These are phyloP conservation scores for Wickerhamomyces ciferrii DNA, from an alignment of 805 yeast species.

Conservation along the genomic window DNA sequence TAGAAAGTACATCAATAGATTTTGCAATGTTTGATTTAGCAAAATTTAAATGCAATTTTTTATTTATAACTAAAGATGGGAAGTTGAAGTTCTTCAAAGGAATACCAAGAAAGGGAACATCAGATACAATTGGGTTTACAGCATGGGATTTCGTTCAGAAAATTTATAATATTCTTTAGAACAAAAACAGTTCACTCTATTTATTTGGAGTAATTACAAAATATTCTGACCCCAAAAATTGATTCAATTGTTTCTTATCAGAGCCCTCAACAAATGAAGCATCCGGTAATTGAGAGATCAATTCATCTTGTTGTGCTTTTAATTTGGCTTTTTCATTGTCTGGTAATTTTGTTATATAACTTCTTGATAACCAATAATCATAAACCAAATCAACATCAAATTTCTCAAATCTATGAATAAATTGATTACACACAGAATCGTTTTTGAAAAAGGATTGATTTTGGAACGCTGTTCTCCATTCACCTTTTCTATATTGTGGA, in stretches of 20 bases:
- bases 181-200: background rate
- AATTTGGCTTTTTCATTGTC: conserved; percentile 30
- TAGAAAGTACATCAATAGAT: conserved; percentile 24
- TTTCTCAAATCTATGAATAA: conserved; percentile 24
- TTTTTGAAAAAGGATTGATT: conserved; percentile 27
- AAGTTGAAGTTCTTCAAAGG: conserved; percentile 15
- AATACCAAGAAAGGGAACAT: conserved; percentile 11
- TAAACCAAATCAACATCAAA: conserved; percentile 32
- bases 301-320: conserved; percentile 25
- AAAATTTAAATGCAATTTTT: conserved; percentile 14
- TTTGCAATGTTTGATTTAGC: conserved; percentile 16
- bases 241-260: conserved; percentile 5
- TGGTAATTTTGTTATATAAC: conserved; percentile 43
- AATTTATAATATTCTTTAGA: conserved; percentile 9
- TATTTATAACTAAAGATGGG: conserved; percentile 16
- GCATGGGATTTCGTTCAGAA: conserved; percentile 19
- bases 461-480: conserved; percentile 40
- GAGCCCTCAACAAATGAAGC: conserved; percentile 3
- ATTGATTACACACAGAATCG: conserved; percentile 27
- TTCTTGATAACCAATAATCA: conserved; percentile 49
- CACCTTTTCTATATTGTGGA: conserved; percentile 49
- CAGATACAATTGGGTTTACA: conserved; percentile 18
- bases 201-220: conserved; percentile 9
- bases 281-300: conserved; percentile 15
- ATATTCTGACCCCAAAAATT: conserved; percentile 18